Base-by-base conservation (phyloP, 1,284 basidiomycete genomes). In the Microbotryum violaceum region DNA sequence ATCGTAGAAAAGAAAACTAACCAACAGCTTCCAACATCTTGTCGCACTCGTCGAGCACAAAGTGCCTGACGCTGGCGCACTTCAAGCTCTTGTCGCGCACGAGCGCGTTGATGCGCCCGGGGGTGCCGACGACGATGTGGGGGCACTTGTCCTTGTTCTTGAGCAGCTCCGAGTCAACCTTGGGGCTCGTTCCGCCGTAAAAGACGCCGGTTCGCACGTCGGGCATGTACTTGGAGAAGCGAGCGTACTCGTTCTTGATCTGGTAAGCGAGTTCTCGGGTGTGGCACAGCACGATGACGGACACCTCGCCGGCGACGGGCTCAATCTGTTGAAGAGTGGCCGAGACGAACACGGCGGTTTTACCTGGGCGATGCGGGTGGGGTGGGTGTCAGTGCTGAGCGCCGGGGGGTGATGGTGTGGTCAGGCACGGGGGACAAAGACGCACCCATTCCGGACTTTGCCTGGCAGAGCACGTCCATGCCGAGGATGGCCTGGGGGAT, bases 11-110 rank as follows among this genome's bases (percentile, higher is more conserved):
- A 7, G 33, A 21, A 63, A 72, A 96, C 92, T 94, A 87, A 97
- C 92, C 93, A 81, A 99, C 91, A 85, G 93, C 89, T 84, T 99
- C 96, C 76, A 99, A 87, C 91, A 99, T 97, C 85, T 99, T 99
- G 84, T 99, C 96, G 82, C 96, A 99, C 81, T 99, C 96, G 83
- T 99, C 96, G 76, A 99, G 82, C 65, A 97, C 93, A 79, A 99
- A 99, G 82, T 97, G 93, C 82, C 96, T 94, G 77, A 96, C 90
- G 76, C 91, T 87, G 77, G 87, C 86, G 69, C 87, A 88, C 76
- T 94, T 91, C 78, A 97, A 77, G 66, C 88, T 83, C 81, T 96
- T 96, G 79, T 97, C 93, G 71, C 91, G 82, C 57, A 86, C 84
- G 71, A 97, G 86, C 57, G 91, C 91, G 75, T 94, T 94, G 74